Evolutionary conservation across 331 rosid genomes (phyloP), one percentile per base, ranked within the genome.

Genomic region (Acacia pycnantha): DNA sequence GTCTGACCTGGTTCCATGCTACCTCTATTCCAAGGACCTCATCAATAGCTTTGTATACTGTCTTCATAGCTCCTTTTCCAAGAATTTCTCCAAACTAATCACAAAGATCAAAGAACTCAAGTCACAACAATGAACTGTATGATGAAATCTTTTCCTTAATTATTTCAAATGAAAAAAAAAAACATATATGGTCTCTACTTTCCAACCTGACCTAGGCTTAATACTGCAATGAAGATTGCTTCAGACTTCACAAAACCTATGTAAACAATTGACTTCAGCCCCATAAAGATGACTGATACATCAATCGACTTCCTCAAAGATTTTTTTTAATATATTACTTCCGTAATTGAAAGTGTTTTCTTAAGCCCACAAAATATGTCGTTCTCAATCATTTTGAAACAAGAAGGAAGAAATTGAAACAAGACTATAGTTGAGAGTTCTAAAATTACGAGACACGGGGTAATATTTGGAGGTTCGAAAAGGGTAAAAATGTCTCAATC

Each of bases 61-160:
- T 94, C 76, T 96, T 96, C 98, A 91, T 93, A 59, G 99, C 98
- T 31, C 99, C 99, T 85, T 92, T 96, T 54, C 99, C 99, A 72
- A 96, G 92, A 76, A 96, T 91, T 64, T 93, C 97, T 77, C 89
- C 93, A 84, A 96, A 89, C 99, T 96, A 72, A 33, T 76, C 67
- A 85, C 77, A 70, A 73, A 77, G 47, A 83, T 68, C 53, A 68
- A 9, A 77, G 12, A 59, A 33, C n/a, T 68, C 61, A 50, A 6
- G 47, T 69, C 76, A 73, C 31, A 22, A 50, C 56, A 78, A 69
- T 53, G 69, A 74, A 29, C 48, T 50, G 6, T 27, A 64, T 24
- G 54, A 70, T 35, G 33, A 48, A 12, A 54, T 74, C 53, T 37
- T 21, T 76, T 76, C 68, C 13, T 24, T 29, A n/a, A 40, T 33